Percentiles rank a stretch among this genome's conserved stretches.
phyloP scores from a whole-genome alignment of 495 filamentous ascomycete species.

The Gamarada debralockiae region DNA sequence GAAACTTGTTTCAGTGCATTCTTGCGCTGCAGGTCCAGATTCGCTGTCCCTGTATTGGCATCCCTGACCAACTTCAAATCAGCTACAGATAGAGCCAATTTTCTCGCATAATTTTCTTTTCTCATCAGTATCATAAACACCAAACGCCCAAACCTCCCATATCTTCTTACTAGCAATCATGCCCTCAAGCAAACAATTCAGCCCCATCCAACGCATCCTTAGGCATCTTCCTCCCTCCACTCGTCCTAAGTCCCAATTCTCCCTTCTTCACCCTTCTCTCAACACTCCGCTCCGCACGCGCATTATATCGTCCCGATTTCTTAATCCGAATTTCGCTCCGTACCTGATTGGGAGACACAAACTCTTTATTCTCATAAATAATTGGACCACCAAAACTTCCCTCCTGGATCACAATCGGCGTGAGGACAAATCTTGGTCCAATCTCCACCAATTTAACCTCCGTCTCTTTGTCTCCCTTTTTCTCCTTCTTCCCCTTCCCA shows the following conservation, averaged over 20 bases:
- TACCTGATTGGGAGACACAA: constrained; percentile 93
- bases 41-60: too few relatives aligned
- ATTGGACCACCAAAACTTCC: constrained; percentile 93
- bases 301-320: constrained; percentile 72
- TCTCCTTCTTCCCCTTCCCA: constrained; percentile 30
- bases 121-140: too few relatives aligned
- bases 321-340: constrained; percentile 69
- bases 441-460: constrained; percentile 88
- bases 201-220: constrained; percentile 74
- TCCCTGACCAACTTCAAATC: too few relatives aligned
- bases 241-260: constrained; percentile 67
- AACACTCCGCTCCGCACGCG: constrained; percentile 65
- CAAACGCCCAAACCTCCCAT: too few relatives aligned
- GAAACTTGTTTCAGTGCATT: too few relatives aligned
- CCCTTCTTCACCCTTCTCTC: constrained; percentile 71
- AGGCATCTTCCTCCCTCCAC: constrained; percentile 51
- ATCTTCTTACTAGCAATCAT: too few relatives aligned
- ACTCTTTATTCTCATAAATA: constrained; percentile 98
- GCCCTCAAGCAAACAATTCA: constrained; percentile 71
- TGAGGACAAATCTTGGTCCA: constrained; percentile 90
- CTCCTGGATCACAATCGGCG: constrained; percentile 94
- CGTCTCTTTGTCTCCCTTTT: constrained; percentile 47
- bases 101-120: too few relatives aligned
- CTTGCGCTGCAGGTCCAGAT: too few relatives aligned
- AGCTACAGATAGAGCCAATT: too few relatives aligned